Percentiles rank a stretch among this genome's conserved stretches.
Conservation (phyloP, 2,329 filamentous ascomycete genomes). For the Microdochium bolleyi region DNA sequence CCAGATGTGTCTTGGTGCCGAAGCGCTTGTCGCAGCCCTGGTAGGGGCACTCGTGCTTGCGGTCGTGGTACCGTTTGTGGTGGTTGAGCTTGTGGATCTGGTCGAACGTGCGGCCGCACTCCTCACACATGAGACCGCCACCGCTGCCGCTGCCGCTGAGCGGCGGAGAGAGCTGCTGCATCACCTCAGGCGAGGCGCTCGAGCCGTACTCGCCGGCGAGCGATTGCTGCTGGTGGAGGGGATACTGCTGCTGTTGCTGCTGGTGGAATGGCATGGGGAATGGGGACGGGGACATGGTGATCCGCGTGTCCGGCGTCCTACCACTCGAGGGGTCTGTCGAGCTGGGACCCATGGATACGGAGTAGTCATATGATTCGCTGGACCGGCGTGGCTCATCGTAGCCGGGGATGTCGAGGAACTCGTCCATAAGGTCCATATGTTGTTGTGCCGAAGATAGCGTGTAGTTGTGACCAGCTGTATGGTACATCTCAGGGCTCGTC, state of each 20-base stretch:
- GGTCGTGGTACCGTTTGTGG: constrained; percentile 53
- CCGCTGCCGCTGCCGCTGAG: constrained; percentile 7
- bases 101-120: constrained; percentile 40
- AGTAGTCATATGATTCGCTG: constrained; percentile 18
- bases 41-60: constrained; percentile 35
- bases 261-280: constrained; percentile 4
- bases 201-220: constrained; percentile 11
- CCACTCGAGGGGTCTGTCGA: constrained; percentile 19
- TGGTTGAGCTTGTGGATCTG: constrained; percentile 55
- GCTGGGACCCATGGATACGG: constrained; percentile 10
- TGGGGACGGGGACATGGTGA: constrained; percentile 21
- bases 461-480: background rate
- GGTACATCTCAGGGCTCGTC: background rate
- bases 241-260: background rate
- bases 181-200: constrained; percentile 17
- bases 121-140: constrained; percentile 29
- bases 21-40: constrained; percentile 46
- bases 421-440: background rate
- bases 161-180: constrained; percentile 11
- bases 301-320: constrained; percentile 20
- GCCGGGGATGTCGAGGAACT: constrained; percentile 4
- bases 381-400: constrained; percentile 19
- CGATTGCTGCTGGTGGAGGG: constrained; percentile 1
- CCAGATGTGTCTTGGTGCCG: constrained; percentile 53
- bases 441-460: background rate